Evolutionary conservation across 306 rosid species (phyloP).

Genomic region (Cyamopsis tetragonoloba): DNA sequence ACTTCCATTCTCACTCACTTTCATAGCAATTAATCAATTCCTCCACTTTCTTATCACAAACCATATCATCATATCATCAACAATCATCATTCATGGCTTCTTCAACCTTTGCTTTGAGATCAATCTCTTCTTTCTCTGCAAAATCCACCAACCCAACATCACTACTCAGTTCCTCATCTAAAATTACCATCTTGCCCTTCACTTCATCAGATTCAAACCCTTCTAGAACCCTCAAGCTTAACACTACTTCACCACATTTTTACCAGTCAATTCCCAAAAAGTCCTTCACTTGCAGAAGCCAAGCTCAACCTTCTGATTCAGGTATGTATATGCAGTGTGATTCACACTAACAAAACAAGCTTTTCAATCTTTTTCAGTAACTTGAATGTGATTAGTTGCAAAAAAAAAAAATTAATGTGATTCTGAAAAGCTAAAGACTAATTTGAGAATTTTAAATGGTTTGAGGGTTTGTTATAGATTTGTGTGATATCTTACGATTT

Average conservation of each 20-base stretch:
- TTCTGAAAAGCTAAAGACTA: too few relatives aligned
- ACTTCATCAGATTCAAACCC: slow-evolving; percentile 22
- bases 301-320: slow-evolving; percentile 30
- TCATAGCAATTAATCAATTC: neutral
- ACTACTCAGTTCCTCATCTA: neutral
- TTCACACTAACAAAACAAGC: neutral
- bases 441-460: too few relatives aligned
- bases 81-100: slow-evolving; percentile 35
- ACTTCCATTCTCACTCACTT: neutral
- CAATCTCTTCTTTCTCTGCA: slow-evolving; percentile 23
- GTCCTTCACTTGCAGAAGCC: slow-evolving; percentile 46
- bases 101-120: slow-evolving; percentile 29
- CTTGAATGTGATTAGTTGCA: too few relatives aligned
- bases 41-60: neutral
- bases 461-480: neutral
- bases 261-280: slow-evolving; percentile 15
- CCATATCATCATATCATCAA: neutral
- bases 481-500: too few relatives aligned
- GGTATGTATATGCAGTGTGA: neutral
- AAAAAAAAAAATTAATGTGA: too few relatives aligned
- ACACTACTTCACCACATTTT: neutral
- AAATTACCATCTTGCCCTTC: slow-evolving; percentile 17
- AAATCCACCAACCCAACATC: slow-evolving; percentile 23
- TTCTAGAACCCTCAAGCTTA: slow-evolving; percentile 32
- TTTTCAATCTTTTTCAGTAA: neutral